Evolutionary conservation across 2,329 filamentous ascomycete species (phyloP), one percentile per base, ranked within the genome.

Genomic region (Sporothrix schenckii): DNA sequence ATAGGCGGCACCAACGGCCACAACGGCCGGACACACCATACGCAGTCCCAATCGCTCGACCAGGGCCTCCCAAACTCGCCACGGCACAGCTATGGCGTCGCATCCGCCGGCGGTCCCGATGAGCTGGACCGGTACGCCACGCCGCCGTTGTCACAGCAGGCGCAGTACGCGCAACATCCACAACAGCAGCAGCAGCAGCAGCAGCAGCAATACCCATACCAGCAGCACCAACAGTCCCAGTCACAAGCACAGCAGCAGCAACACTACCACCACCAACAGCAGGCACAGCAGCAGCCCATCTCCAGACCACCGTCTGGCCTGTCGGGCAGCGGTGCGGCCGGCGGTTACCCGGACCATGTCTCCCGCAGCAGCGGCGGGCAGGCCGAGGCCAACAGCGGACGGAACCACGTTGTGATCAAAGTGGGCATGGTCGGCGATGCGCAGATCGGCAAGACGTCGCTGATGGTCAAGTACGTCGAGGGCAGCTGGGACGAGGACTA

Each of bases 381-480:
- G 52, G 78, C 78, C 39, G 78, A 76, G 68, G 69, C 74, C 2
- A 77, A 77, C 72, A 85, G 85, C 74, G 84, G 85, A 61, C 84
- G 88, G 72, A 89, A 89, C 78, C 88, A 89, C 76, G 95, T 99
- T 50, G 95, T 99, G 70, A 98, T 99, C 85, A 99, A 99, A 82
- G 95, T 99, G 67, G 95, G 95, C 78, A 99, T 99, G 95, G 95
- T 99, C 60, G 95, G 95, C 61, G 95, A 99, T 82, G 95, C 95
- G 71, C 95, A 99, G 81, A 99, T 99, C 76, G 95, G 95, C 78
- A 99, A 99, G 87, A 99, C 95, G 21, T 97, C 94, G 74, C 83
- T 99, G 79, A 99, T 99, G 95, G 95, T 99, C 78, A 99, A 99
- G 81, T 99, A 99, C 78, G 95, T 99, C 70, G 95, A 99, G 82